Conservation (phyloP, 2,329 filamentous ascomycete genomes). For the Aspergillus viridinutans region DNA sequence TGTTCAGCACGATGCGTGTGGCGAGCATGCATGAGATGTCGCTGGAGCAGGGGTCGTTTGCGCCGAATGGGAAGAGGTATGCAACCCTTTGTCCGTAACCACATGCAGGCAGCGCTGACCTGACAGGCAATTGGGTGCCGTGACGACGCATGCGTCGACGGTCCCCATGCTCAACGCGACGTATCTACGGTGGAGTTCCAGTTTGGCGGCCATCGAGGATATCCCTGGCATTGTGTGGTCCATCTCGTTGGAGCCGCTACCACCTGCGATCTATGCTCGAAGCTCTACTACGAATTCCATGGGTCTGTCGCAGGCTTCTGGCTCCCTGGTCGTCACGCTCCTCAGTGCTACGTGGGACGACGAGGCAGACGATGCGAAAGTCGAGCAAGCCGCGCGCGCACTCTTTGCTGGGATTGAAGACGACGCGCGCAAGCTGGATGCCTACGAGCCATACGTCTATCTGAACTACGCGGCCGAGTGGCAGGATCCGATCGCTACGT, state of each 20-base stretch:
- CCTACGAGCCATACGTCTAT: slow-evolving; percentile 2
- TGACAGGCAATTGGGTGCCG: background rate
- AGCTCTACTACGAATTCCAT: background rate
- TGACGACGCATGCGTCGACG: background rate
- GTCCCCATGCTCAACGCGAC: background rate
- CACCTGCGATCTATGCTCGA: background rate
- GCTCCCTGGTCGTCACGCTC: background rate
- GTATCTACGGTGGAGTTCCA: background rate
- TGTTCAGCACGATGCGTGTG: background rate
- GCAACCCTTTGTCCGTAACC: background rate
- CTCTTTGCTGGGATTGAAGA: background rate
- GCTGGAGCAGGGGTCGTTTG: background rate
- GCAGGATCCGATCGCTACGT: slow-evolving; percentile 18
- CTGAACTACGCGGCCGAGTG: slow-evolving; percentile 5
- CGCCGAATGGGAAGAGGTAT: background rate
- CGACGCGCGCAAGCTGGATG: background rate
- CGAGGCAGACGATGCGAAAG: background rate
- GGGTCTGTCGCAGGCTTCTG: background rate
- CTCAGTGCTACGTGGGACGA: background rate
- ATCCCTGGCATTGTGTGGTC: background rate
- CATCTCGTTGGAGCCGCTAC: background rate
- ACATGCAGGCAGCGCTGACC: background rate
- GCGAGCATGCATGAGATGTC: background rate
- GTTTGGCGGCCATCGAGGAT: background rate
- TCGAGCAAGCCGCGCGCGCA: background rate